Conservation (phyloP, 1,139 yeast genomes). For the Scheffersomyces quercinus region DNA sequence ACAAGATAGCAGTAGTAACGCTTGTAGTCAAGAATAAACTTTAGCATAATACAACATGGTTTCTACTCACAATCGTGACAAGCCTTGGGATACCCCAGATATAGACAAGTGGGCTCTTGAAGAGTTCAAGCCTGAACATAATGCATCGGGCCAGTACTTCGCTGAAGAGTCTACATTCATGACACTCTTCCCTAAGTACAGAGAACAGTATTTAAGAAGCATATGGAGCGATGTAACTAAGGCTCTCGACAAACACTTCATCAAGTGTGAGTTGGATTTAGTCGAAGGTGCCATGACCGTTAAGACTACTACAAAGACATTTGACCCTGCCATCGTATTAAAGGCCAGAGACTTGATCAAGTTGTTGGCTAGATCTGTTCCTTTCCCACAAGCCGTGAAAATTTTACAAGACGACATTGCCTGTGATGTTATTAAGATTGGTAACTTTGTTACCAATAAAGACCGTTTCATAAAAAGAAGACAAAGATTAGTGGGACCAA, state of each 20-base stretch:
- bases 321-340: conserved; percentile 89
- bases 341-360: conserved; percentile 95
- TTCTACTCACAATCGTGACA: conserved; percentile 88
- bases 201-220: conserved; percentile 86
- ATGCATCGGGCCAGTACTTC: conserved; percentile 80
- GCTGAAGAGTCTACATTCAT: conserved; percentile 94
- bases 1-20: too few species aligned
- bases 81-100: conserved; percentile 98
- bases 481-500: conserved; percentile 95
- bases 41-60: conserved; percentile 54
- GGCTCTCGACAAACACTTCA: conserved; percentile 68
- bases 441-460: conserved; percentile 83
- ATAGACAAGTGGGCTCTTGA: conserved; percentile 92
- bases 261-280: conserved; percentile 80
- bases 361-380: conserved; percentile 92
- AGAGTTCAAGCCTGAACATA: conserved; percentile 88
- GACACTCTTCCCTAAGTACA: conserved; percentile 93
- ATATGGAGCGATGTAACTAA: conserved; percentile 94
- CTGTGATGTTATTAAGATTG: conserved; percentile 95
- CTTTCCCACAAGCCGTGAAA: conserved; percentile 94
- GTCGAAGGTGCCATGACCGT: conserved; percentile 99
- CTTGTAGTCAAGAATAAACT: too few species aligned
- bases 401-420: conserved; percentile 90
- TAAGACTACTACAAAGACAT: conserved; percentile 91
- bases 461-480: conserved; percentile 94